A percentile compares a stretch with the other conserved stretches of the same genome.
These are phyloP conservation scores for Botrytis medusae DNA, from an alignment of 2,329 filamentous ascomycete species.

Conservation along the genomic window DNA sequence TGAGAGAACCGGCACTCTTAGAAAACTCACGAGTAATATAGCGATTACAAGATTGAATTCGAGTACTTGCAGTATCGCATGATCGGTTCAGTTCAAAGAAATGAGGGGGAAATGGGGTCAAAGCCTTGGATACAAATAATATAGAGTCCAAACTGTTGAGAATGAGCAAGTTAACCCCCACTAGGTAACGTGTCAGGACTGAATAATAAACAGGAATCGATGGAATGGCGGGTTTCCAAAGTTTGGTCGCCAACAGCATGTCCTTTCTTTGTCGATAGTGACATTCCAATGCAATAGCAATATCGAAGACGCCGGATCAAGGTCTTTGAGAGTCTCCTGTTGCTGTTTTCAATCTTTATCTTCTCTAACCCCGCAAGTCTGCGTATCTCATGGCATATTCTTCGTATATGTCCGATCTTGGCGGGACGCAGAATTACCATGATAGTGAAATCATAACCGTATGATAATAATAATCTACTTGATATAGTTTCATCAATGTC, in stretches of 20 bases:
- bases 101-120: conserved; percentile 2
- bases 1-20: not conserved
- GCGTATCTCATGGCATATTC: not conserved
- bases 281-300: not conserved
- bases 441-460: not conserved
- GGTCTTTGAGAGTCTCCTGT: not conserved
- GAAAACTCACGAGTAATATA: not conserved
- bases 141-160: not conserved
- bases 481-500: not conserved
- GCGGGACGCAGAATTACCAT: not conserved
- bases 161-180: not conserved
- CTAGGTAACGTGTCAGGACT: not conserved
- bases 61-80: conserved; percentile 8
- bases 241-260: conserved; percentile 5
- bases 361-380: conserved; percentile 7
- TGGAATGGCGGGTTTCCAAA: conserved; percentile 1
- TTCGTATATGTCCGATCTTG: not conserved
- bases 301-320: not conserved
- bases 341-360: not conserved
- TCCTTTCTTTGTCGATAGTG: not conserved
- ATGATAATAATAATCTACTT: not conserved
- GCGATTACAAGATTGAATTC: not conserved
- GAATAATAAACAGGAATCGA: not conserved
- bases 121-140: not conserved
- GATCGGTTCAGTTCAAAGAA: not conserved